Conservation (phyloP, 805 yeast species). For the Huiozyma sinensis region DNA sequence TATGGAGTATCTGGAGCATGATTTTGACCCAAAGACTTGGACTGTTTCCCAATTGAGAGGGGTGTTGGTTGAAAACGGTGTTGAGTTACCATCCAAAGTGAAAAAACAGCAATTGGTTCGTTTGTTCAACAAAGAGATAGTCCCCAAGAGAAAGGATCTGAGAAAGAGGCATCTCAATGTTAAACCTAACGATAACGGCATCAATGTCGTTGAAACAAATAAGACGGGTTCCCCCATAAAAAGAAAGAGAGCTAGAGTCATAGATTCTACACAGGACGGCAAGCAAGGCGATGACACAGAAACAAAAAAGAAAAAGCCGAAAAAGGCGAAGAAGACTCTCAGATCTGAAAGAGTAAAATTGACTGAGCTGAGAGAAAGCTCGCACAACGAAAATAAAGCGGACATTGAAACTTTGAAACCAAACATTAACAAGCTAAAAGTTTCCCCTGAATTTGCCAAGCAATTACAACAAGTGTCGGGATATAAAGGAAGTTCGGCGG, state of each 20-base stretch:
- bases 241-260: no score
- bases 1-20: conserved; percentile 23
- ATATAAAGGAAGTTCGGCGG: background rate
- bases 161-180: conserved; percentile 24
- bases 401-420: conserved; percentile 13
- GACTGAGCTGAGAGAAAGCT: background rate
- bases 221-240: no score
- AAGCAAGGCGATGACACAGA: conserved; percentile 2
- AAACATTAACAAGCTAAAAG: conserved; percentile 21
- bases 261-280: no score
- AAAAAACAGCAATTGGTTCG: conserved; percentile 55
- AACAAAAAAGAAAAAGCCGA: background rate
- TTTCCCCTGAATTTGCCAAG: conserved; percentile 28
- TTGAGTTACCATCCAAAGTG: conserved; percentile 48
- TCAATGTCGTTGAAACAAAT: background rate
- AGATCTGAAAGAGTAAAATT: no score
- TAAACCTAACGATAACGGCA: conserved; percentile 13
- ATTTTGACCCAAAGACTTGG: conserved; percentile 53
- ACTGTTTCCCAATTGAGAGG: conserved; percentile 62
- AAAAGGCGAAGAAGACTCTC: conserved; percentile 3
- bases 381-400: conserved; percentile 7
- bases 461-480: conserved; percentile 11
- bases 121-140: conserved; percentile 42
- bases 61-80: conserved; percentile 47
- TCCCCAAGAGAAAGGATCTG: conserved; percentile 36